Percentiles rank a stretch among this genome's conserved stretches.
Evolutionary conservation across 1,284 basidiomycete species (phyloP).

Genomic region (Tilletia caries): DNA sequence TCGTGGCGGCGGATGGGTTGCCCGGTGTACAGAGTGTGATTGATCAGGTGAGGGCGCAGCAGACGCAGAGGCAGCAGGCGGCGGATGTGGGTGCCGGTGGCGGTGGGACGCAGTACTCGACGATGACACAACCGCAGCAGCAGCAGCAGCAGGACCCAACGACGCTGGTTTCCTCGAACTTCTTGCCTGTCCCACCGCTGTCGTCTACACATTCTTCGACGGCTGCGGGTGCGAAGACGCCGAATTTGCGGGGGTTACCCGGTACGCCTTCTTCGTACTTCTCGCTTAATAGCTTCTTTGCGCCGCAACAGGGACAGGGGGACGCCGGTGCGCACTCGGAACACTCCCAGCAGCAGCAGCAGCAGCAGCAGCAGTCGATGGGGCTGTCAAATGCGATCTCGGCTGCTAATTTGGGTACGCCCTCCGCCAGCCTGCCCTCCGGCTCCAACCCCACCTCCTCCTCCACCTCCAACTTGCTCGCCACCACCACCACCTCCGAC

Average conservation of each 20-base stretch:
- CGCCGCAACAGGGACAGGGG: not conserved
- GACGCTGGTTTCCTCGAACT: no score
- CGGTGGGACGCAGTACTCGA: no score
- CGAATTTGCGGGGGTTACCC: not conserved
- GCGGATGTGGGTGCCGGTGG: not conserved
- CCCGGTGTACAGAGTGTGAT: not conserved
- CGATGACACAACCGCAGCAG: no score
- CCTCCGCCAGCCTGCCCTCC: not conserved
- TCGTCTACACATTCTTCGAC: not conserved
- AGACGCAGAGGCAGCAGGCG: no score
- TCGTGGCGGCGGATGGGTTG: not conserved
- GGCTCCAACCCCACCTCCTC: no score
- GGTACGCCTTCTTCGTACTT: not conserved
- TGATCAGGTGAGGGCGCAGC: no score
- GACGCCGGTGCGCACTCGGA: no score
- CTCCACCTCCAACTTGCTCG: not conserved
- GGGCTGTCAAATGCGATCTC: no score
- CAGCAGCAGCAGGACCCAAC: no score
- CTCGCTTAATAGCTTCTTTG: not conserved
- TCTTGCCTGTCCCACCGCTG: not conserved
- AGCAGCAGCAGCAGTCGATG: no score
- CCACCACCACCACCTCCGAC: not conserved
- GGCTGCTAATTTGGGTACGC: not conserved
- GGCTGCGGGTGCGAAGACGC: not conserved
- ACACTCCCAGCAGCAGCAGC: no score